Evolutionary conservation across 257 asterid genomes (phyloP).

Genomic region (Solanum lycopersicoides): DNA sequence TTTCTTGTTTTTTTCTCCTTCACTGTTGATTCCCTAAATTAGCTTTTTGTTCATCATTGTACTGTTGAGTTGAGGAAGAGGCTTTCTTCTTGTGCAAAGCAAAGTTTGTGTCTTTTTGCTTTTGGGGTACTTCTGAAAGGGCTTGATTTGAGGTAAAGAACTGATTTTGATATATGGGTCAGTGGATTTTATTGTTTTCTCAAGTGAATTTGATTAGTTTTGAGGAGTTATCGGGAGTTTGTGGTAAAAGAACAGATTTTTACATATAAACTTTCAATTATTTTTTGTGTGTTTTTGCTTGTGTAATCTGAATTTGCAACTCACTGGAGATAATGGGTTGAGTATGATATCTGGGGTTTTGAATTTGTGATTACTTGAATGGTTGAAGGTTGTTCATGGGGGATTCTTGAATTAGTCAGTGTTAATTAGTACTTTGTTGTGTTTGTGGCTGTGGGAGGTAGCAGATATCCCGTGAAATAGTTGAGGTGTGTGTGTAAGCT

Average conservation of each 20-base stretch:
- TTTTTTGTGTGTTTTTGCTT: neutral
- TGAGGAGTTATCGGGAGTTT: neutral
- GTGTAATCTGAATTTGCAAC: neutral
- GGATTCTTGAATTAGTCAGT: neutral
- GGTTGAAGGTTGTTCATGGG: neutral
- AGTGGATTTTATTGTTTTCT: neutral
- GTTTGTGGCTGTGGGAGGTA: neutral
- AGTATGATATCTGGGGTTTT: neutral
- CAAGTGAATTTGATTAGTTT: neutral
- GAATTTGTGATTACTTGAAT: neutral
- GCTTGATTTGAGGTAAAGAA: neutral
- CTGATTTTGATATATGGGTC: neutral
- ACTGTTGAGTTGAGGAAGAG: neutral
- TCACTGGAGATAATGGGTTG: neutral
- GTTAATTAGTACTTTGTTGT: neutral
- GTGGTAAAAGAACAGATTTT: neutral
- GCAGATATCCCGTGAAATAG: neutral
- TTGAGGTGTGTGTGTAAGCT: neutral
- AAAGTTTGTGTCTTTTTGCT: neutral
- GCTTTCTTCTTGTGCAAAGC: neutral
- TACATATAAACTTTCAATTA: neutral
- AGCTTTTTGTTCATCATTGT: neutral
- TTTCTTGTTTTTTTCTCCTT: neutral
- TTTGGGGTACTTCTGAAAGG: neutral
- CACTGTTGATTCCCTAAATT: neutral